Conservation (phyloP, 495 filamentous ascomycete genomes). For the Thermothielavioides terrestris region DNA sequence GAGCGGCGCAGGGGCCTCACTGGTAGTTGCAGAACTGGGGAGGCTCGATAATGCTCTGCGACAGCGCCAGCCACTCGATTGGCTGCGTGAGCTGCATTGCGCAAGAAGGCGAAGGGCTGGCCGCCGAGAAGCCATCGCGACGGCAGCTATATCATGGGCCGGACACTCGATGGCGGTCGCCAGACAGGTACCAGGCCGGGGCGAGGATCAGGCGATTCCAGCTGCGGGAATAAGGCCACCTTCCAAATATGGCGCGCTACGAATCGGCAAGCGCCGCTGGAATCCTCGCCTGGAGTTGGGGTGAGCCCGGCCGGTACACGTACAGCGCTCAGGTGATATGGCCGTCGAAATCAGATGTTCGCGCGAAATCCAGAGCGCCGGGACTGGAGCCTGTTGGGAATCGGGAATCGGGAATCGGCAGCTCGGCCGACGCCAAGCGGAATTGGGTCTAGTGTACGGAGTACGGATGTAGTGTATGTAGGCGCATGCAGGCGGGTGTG, state of each 20-base stretch:
- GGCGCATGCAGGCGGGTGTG: conserved; percentile 5
- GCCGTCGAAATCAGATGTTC: conserved; percentile 24
- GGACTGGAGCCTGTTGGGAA: conserved; percentile 3
- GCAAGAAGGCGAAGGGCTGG: conserved; percentile 18
- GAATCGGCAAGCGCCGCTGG: background rate
- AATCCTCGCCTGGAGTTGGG: background rate
- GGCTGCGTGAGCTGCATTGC: conserved; percentile 17
- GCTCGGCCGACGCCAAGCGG: conserved; percentile 6
- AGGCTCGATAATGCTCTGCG: conserved; percentile 18
- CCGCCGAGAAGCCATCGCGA: conserved; percentile 21
- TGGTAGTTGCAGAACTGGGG: background rate
- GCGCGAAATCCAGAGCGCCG: conserved; percentile 7
- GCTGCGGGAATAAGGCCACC: conserved; percentile 25
- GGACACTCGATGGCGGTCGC: too few relatives aligned
- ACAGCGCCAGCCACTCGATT: conserved; percentile 9
- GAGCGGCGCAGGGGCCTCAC: conserved; percentile 3
- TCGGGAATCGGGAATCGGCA: conserved; percentile 2
- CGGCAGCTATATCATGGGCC: background rate
- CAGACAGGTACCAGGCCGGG: conserved; percentile 2
- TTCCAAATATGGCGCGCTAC: conserved; percentile 1
- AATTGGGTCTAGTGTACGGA: too few relatives aligned
- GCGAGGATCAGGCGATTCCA: conserved; percentile 19
- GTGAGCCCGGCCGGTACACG: background rate
- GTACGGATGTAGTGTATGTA: too few relatives aligned
- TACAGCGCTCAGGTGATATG: conserved; percentile 16